Evolutionary conservation across 2,329 filamentous ascomycete genomes (phyloP).

Genomic region (Xylaria sp.): DNA sequence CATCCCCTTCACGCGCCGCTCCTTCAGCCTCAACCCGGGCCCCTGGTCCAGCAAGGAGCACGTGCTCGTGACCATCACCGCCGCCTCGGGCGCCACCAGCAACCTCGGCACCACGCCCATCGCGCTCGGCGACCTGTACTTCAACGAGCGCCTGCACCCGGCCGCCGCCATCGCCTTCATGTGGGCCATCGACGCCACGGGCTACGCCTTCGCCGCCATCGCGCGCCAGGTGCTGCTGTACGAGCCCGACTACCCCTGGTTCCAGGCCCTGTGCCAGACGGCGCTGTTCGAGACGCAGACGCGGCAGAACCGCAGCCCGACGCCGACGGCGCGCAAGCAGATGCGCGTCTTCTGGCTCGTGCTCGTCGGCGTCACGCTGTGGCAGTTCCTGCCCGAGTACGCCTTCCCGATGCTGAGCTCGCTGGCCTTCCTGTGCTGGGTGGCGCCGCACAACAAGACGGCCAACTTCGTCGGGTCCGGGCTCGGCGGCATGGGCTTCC

Average conservation of each 20-base stretch:
- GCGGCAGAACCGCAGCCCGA: constrained; percentile 54
- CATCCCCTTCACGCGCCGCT: constrained; percentile 49
- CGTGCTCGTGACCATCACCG: constrained; percentile 58
- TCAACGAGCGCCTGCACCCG: constrained; percentile 53
- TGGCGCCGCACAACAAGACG: constrained; percentile 58
- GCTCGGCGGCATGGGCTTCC: constrained; percentile 63
- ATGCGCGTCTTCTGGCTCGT: constrained; percentile 60
- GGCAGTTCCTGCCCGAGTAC: constrained; percentile 66
- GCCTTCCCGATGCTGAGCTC: constrained; percentile 62
- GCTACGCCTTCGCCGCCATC: constrained; percentile 61
- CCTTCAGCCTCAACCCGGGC: constrained; percentile 58
- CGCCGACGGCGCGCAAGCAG: constrained; percentile 52
- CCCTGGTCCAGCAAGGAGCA: constrained; percentile 62
- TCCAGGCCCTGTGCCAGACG: constrained; percentile 54
- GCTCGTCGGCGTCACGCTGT: constrained; percentile 55
- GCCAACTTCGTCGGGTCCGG: constrained; percentile 65
- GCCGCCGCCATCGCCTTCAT: constrained; percentile 63
- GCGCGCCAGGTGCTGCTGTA: constrained; percentile 60
- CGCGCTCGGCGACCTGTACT: constrained; percentile 60
- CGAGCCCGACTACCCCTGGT: constrained; percentile 60
- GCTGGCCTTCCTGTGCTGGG: constrained; percentile 65
- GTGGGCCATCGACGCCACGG: constrained; percentile 59
- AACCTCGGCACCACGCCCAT: constrained; percentile 56
- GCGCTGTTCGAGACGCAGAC: constrained; percentile 61
- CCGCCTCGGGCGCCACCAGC: constrained; percentile 55